These are phyloP conservation scores for Capsicum pubescens DNA, from an alignment of 257 asterid species.

Conservation along the genomic window DNA sequence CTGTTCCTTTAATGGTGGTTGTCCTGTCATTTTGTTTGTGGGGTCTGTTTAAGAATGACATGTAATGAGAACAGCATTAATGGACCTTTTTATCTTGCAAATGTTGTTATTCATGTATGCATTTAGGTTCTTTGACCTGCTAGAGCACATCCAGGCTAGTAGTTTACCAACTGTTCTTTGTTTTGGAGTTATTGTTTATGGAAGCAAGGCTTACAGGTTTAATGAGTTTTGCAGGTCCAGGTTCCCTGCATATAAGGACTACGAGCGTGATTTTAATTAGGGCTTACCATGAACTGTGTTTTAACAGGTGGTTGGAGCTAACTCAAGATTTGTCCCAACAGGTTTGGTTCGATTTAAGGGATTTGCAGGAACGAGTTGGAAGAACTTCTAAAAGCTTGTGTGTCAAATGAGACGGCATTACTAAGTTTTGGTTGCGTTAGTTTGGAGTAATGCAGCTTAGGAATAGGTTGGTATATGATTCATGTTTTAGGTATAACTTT, in stretches of 20 bases:
- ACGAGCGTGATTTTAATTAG: conserved; percentile 43
- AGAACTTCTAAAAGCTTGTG: not conserved
- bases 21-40: not conserved
- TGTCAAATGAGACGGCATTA: not conserved
- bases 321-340: conserved; percentile 29
- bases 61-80: not conserved
- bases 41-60: not conserved
- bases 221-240: conserved; percentile 96
- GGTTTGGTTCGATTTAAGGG: conserved; percentile 38
- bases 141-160: conserved; percentile 58
- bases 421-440: not conserved
- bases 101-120: conserved; percentile 35
- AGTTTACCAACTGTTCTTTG: conserved; percentile 35
- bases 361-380: conserved; percentile 44
- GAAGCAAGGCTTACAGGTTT: conserved; percentile 47
- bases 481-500: not conserved
- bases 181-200: not conserved
- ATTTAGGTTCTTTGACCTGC: conserved; percentile 54
- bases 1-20: not conserved
- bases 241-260: conserved; percentile 66
- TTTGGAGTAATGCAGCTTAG: conserved; percentile 14
- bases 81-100: not conserved
- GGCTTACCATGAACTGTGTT: conserved; percentile 67
- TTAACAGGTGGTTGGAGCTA: conserved; percentile 63
- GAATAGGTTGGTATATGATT: not conserved